Base-by-base conservation (phyloP, 768 basidiomycete genomes). In the Artomyces pyxidatus region DNA sequence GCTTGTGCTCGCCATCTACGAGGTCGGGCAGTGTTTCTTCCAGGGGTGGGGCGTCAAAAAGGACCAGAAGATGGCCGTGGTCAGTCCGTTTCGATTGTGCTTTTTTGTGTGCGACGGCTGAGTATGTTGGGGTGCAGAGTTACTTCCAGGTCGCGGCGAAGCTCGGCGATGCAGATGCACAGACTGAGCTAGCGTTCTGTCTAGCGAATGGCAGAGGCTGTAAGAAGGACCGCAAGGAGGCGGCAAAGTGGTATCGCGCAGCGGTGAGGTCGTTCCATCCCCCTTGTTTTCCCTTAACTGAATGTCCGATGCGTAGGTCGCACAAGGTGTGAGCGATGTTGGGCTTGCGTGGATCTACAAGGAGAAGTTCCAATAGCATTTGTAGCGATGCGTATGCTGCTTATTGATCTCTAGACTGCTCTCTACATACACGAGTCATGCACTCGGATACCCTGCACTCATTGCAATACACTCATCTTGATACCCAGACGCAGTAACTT, bases 321-420 rank as follows among this genome's bases (percentile, higher is more conserved):
- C 70, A 14, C 89, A 90, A 62, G 88, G 88, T 17, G 76, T 71
- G 47, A 91, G 88, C 60, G 84, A 88, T 58, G 73, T 91, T 53
- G 89, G 89, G 21, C 74, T 92, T 40, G 87, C 87, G 2, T 92
- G 89, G 89, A 91, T 92, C 53, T 88, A 88, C 71, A 94, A 94
- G 65, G 81, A 87, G 60, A 93, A 93, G 66, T 91, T 81, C 58
- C 58, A 63, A 39, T 69, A n/a, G n/a, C n/a, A n/a, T n/a, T n/a
- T n/a, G n/a, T n/a, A n/a, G n/a, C n/a, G n/a, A n/a, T n/a, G n/a
- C n/a, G n/a, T n/a, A n/a, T n/a, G n/a, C n/a, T n/a, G n/a, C n/a
- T n/a, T n/a, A n/a, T n/a, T n/a, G n/a, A n/a, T n/a, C n/a, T n/a
- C n/a, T n/a, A n/a, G n/a, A n/a, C n/a, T n/a, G n/a, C n/a, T n/a